phyloP scores from a whole-genome alignment of 2,329 filamentous ascomycete species.

The Paracamarosporium sp. region DNA sequence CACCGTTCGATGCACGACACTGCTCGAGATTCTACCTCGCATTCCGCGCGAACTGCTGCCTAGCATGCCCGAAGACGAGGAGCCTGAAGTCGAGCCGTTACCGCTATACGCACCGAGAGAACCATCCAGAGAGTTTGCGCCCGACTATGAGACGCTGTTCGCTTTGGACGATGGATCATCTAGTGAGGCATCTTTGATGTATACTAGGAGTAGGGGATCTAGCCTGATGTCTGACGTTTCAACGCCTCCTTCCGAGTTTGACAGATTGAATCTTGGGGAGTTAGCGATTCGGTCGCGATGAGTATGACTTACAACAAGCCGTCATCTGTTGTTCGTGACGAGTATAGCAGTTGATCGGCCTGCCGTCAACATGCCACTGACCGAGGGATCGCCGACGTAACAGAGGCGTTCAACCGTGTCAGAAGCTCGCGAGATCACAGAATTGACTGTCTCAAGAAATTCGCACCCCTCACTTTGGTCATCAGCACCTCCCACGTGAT shows the following conservation, averaged over 20 bases:
- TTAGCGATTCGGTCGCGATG: not conserved
- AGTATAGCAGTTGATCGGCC: too few species aligned
- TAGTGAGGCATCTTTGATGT: conserved; percentile 14
- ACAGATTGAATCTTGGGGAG: not conserved
- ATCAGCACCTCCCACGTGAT: not conserved
- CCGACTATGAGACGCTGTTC: conserved; percentile 38
- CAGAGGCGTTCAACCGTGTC: too few species aligned
- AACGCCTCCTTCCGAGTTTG: conserved; percentile 10
- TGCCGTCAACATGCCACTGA: too few species aligned
- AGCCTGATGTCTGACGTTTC: conserved; percentile 14
- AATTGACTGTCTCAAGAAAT: too few species aligned
- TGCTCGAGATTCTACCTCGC: conserved; percentile 40
- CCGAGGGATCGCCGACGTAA: too few species aligned
- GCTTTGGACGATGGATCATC: conserved; percentile 26
- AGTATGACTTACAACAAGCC: not conserved
- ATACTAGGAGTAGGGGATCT: conserved; percentile 17
- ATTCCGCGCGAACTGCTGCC: conserved; percentile 17
- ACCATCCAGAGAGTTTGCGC: conserved; percentile 35
- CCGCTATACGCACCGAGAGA: conserved; percentile 38
- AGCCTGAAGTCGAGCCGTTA: conserved; percentile 35
- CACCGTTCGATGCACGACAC: conserved; percentile 30
- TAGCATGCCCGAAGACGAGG: conserved; percentile 20
- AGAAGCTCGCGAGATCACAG: too few species aligned
- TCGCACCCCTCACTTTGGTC: not conserved
- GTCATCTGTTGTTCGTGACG: not conserved